A percentile compares a stretch with the other conserved stretches of the same genome.
Evolutionary conservation across 2,329 filamentous ascomycete species (phyloP).

Genomic region (Fusarium lyarnte): DNA sequence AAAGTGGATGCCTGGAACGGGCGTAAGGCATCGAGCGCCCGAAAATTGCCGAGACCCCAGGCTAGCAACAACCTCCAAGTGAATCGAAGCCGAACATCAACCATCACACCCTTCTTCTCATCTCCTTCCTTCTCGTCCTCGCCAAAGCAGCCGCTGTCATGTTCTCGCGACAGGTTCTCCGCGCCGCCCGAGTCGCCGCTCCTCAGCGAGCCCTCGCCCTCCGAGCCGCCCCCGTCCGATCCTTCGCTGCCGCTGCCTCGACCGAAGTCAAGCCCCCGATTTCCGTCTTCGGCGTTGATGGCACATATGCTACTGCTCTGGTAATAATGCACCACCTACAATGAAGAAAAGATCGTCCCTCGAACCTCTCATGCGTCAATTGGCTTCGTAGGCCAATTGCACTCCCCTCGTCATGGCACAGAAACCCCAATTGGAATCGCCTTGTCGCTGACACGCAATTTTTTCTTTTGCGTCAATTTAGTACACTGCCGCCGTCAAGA

Average conservation of each 20-base stretch:
- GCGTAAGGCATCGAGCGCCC: slow-evolving; percentile 52
- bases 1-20: slow-evolving; percentile 51
- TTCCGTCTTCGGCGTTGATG: slow-evolving; percentile 93
- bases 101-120: slow-evolving; percentile 29
- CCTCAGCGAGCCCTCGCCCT: slow-evolving; percentile 64
- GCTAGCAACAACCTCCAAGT: slow-evolving; percentile 48
- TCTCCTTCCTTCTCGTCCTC: slow-evolving; percentile 8
- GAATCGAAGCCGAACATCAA: slow-evolving; percentile 39
- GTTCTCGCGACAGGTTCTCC: slow-evolving; percentile 69
- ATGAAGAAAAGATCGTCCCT: neutral
- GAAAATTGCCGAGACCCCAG: slow-evolving; percentile 54
- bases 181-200: slow-evolving; percentile 65
- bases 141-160: slow-evolving; percentile 51
- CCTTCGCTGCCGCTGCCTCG: slow-evolving; percentile 79
- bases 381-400: slow-evolving; percentile 24
- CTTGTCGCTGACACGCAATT: slow-evolving; percentile 37
- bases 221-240: slow-evolving; percentile 68
- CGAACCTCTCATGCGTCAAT: slow-evolving; percentile 27
- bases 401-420: slow-evolving; percentile 28
- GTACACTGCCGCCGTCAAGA: slow-evolving; percentile 97
- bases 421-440: slow-evolving; percentile 38
- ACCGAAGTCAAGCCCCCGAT: slow-evolving; percentile 84
- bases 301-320: slow-evolving; percentile 98
- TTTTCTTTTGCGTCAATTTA: slow-evolving; percentile 58
- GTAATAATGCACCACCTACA: slow-evolving; percentile 73